phyloP scores from a whole-genome alignment of 1,139 yeast species.

The Pichia cactophila region DNA sequence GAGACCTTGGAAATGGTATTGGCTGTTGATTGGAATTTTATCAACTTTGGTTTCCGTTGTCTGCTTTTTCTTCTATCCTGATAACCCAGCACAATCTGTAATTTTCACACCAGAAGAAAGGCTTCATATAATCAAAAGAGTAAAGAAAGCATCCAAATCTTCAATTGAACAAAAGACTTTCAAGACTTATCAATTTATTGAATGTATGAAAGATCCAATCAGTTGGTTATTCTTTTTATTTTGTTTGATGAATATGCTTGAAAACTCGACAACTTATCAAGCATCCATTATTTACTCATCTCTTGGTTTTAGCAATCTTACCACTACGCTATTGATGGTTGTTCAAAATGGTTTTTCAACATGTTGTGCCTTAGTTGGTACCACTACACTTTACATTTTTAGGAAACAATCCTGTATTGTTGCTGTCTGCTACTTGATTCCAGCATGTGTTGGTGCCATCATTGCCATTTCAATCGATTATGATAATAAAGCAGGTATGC shows the following conservation, averaged over 20 bases:
- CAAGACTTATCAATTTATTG: slow-evolving; percentile 32
- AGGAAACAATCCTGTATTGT: slow-evolving; percentile 29
- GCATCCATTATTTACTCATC: slow-evolving; percentile 31
- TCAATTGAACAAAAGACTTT: slow-evolving; percentile 32
- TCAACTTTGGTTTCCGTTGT: slow-evolving; percentile 28
- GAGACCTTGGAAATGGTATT: slow-evolving; percentile 30
- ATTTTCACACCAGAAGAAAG: slow-evolving; percentile 30
- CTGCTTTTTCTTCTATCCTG: slow-evolving; percentile 28
- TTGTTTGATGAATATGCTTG: slow-evolving; percentile 31
- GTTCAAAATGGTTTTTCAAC: slow-evolving; percentile 20
- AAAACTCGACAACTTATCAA: slow-evolving; percentile 36
- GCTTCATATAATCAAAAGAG: slow-evolving; percentile 30
- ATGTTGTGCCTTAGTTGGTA: slow-evolving; percentile 14
- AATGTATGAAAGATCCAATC: slow-evolving; percentile 33
- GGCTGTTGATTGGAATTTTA: slow-evolving; percentile 30
- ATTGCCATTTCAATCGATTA: slow-evolving; percentile 36
- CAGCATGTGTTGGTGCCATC: slow-evolving; percentile 38
- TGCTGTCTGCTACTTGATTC: slow-evolving; percentile 33
- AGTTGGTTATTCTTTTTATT: slow-evolving; percentile 32
- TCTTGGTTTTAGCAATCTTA: slow-evolving; percentile 31
- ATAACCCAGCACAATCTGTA: slow-evolving; percentile 31
- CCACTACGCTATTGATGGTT: slow-evolving; percentile 44
- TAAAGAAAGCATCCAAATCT: slow-evolving; percentile 28
- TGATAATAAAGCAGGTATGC: slow-evolving; percentile 34
- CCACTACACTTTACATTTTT: slow-evolving; percentile 13